Conservation (phyloP, 2,329 filamentous ascomycete genomes). For the Lecanoromycetidae sp. region DNA sequence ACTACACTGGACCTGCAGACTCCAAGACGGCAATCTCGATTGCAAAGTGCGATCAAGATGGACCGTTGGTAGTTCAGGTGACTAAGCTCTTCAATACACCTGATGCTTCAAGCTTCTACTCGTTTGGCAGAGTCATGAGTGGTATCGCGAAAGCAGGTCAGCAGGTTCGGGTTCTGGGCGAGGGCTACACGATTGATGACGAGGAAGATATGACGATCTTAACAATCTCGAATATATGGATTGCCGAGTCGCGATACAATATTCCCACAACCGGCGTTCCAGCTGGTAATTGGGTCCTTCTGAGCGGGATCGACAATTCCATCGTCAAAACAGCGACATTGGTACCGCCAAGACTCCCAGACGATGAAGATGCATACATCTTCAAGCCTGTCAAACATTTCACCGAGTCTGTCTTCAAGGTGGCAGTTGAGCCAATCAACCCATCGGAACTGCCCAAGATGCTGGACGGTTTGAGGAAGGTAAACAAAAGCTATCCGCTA, state of each 20-base stretch:
- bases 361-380: conserved; percentile 87
- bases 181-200: conserved; percentile 91
- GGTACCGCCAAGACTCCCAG: conserved; percentile 64
- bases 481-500: conserved; percentile 95
- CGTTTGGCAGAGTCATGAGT: conserved; percentile 84
- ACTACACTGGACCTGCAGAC: conserved; percentile 85
- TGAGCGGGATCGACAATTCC: conserved; percentile 89
- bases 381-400: conserved; percentile 90
- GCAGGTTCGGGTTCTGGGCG: conserved; percentile 81
- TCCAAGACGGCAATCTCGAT: conserved; percentile 70
- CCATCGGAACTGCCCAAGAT: conserved; percentile 97
- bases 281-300: conserved; percentile 84
- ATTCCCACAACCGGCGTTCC: conserved; percentile 84
- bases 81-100: conserved; percentile 85
- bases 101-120: conserved; percentile 83
- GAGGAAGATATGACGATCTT: conserved; percentile 93
- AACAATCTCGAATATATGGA: conserved; percentile 74
- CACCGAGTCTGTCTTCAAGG: conserved; percentile 94
- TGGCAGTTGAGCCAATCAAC: conserved; percentile 95
- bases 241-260: conserved; percentile 86
- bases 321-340: conserved; percentile 96
- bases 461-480: conserved; percentile 88
- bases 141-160: conserved; percentile 73
- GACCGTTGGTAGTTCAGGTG: conserved; percentile 79
- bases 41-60: conserved; percentile 72